Evolutionary conservation across 1,284 basidiomycete genomes (phyloP).

Genomic region (Marasmius sp.): DNA sequence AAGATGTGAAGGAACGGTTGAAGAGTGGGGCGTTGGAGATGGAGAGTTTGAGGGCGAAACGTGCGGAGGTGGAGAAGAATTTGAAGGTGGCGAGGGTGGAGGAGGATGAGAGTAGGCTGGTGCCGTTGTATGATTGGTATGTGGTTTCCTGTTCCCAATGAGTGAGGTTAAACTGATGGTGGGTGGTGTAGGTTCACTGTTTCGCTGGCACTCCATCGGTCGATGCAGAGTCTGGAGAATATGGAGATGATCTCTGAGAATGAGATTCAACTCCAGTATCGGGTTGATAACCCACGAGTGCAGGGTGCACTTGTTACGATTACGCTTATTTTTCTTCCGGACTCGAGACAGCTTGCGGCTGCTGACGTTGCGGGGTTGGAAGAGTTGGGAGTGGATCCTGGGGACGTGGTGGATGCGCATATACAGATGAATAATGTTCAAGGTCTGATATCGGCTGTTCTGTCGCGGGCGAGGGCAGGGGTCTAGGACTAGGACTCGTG

Average conservation of each 20-base stretch:
- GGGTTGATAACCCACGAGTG: constrained; percentile 29
- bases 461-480: constrained; percentile 41
- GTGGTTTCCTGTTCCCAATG: constrained; percentile 22
- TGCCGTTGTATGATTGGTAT: constrained; percentile 71
- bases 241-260: constrained; percentile 66
- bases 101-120: constrained; percentile 62
- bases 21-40: constrained; percentile 59
- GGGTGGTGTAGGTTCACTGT: constrained; percentile 62
- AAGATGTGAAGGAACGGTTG: constrained; percentile 54
- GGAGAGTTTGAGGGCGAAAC: constrained; percentile 61
- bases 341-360: constrained; percentile 60
- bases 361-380: constrained; percentile 54
- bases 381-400: constrained; percentile 51
- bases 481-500: neutral
- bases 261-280: constrained; percentile 72
- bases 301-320: constrained; percentile 35
- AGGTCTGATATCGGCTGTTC: constrained; percentile 66
- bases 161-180: neutral
- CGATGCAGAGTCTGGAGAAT: constrained; percentile 59
- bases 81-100: constrained; percentile 61
- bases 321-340: constrained; percentile 65
- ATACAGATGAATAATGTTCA: constrained; percentile 69
- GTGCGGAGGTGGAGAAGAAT: constrained; percentile 69
- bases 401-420: constrained; percentile 62
- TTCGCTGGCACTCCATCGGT: constrained; percentile 62